phyloP scores from a whole-genome alignment of 1,139 yeast species.

The Protomyces inouyei region DNA sequence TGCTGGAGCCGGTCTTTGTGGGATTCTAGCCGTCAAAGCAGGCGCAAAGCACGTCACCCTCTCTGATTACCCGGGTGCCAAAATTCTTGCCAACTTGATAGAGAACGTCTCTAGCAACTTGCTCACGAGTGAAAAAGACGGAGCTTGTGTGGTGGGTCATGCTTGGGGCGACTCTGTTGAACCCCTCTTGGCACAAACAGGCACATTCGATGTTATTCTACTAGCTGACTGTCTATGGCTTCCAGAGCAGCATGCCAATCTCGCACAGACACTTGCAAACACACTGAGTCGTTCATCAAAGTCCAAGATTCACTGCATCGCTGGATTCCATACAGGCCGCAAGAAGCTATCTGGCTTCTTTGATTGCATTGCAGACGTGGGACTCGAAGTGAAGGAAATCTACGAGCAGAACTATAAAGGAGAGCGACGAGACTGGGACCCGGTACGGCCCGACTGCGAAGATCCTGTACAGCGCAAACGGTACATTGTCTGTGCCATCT shows the following conservation, averaged over 20 bases:
- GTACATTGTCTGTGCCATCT: neutral
- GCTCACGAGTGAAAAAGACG: neutral
- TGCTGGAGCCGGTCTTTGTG: conserved; percentile 21
- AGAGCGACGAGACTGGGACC: neutral
- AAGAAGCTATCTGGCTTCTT: conserved; percentile 8
- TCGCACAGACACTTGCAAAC: neutral
- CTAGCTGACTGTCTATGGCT: conserved; percentile 22
- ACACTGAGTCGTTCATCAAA: neutral
- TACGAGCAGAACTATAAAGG: neutral
- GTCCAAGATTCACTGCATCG: conserved; percentile 7
- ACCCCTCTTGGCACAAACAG: neutral
- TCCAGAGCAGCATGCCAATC: conserved; percentile 15
- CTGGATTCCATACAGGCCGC: conserved; percentile 20
- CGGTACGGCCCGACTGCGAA: neutral
- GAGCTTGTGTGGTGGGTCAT: conserved; percentile 6
- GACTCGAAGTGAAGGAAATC: neutral
- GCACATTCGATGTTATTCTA: conserved; percentile 3
- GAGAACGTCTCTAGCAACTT: neutral
- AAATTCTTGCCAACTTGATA: neutral
- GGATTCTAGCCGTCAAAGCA: conserved; percentile 3
- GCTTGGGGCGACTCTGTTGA: conserved; percentile 10
- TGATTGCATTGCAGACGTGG: neutral
- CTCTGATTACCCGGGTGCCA: conserved; percentile 12
- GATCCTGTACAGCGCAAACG: neutral
- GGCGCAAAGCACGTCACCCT: conserved; percentile 12